Base-by-base conservation (phyloP, 2,329 filamentous ascomycete genomes). In the Diaporthe sp. region DNA sequence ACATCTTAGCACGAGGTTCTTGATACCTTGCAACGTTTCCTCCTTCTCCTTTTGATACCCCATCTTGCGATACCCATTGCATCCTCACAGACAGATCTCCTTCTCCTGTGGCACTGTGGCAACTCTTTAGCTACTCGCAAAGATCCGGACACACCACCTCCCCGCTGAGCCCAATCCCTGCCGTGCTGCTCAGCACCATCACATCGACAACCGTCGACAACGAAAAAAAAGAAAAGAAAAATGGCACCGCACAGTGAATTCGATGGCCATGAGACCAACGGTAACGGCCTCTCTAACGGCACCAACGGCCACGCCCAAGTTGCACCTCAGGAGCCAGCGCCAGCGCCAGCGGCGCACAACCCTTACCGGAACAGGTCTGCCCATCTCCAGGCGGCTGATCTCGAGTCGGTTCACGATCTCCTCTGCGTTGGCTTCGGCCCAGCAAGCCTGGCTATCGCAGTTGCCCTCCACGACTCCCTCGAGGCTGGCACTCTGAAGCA, bases 371-470 rank as follows among this genome's bases (percentile, higher is more conserved):
- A 73, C 88, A 88, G 44, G 35, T 66, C 72, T 32, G 50, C 56
- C n/a, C 58, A 75, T 47, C 70, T 76, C n/a, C 50, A 83, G 69
- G 84, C 88, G n/a, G 87, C 89, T 3, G 84, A 87, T 35, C 82
- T 88, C 70, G 89, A 92, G 76, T 90, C 94, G 66, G 85, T 95
- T 42, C 93, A 96, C 81, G 96, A 98, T 82, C 87, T 98, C 70
- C 87, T 98, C 78, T 98, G 95, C 83, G 91, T 98, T 72, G 96
- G 96, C 32, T 98, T 98, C 81, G 96, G 96, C 10, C 96, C 96
- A 27, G 96, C 96, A 37, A 97, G 95, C 75, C 88, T 98, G 47
- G 93, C 96, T 25, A 93, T 98, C 76, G 96, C 94, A 19, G 93
- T 98, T 73, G 96, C 97, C 32, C 89, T 98, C 55, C 92, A 97